Conservation (phyloP, 306 rosid genomes). For the Rubus idaeus region DNA sequence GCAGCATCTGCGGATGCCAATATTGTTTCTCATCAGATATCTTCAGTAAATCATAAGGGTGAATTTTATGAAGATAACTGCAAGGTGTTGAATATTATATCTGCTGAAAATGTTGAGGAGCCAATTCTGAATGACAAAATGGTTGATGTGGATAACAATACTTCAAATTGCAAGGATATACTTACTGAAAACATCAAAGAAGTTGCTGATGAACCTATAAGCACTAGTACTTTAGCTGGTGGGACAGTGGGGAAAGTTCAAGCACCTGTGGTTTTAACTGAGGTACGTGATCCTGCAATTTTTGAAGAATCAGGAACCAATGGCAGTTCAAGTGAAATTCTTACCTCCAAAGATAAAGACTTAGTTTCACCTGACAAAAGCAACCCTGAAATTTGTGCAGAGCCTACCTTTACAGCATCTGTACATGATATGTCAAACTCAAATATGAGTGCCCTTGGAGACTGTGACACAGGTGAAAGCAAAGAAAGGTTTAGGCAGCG, state of each 20-base stretch:
- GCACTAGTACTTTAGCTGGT: conserved; percentile 18
- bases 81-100: conserved; percentile 35
- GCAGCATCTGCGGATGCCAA: conserved; percentile 32
- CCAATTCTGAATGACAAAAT: conserved; percentile 27
- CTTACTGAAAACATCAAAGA: conserved; percentile 34
- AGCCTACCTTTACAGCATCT: conserved; percentile 27
- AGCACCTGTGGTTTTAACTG: conserved; percentile 30
- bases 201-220: conserved; percentile 28
- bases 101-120: conserved; percentile 38
- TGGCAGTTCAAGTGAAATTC: conserved; percentile 32
- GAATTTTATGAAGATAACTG: conserved; percentile 32
- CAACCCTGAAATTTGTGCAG: conserved; percentile 35
- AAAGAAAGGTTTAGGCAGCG: conserved; percentile 97
- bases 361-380: conserved; percentile 31
- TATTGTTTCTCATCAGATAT: conserved; percentile 37
- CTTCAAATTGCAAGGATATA: conserved; percentile 34
- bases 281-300: conserved; percentile 31
- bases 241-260: conserved; percentile 30
- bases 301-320: conserved; percentile 26
- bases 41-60: conserved; percentile 29
- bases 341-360: conserved; percentile 30
- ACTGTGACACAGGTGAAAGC: conserved; percentile 72
- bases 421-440: conserved; percentile 44
- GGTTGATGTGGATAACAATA: conserved; percentile 38
- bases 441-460: conserved; percentile 52